Evolutionary conservation across 164 flowering plant species (phyloP), one percentile per base, ranked within the genome.

Genomic region (Tetrastigma voinierianum): DNA sequence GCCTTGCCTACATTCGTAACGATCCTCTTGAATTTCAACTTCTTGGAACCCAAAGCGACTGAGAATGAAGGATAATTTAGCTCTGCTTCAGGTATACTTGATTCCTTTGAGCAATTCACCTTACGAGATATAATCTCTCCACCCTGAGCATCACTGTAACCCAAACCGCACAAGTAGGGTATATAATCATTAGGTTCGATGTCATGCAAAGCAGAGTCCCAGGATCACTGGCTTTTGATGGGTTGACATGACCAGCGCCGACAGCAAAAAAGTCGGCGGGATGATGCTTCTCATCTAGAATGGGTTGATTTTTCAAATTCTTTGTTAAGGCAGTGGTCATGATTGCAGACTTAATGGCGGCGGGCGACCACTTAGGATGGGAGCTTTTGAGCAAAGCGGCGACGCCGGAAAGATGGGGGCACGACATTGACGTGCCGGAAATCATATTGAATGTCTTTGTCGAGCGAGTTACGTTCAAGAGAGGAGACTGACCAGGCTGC

Each of bases 341-440:
- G 62, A 87, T 79, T 1, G 86, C 85, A 0, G 88, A 87, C 45
- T 79, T 80, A 14, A 85, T 81, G 16, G 87, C 87, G 0, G 88
- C 84, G 0, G 90, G 88, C 1, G 87, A 76, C 93, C 88, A 84
- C 12, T 79, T 76, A 2, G 86, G 90, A 65, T 87, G 90, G 0
- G 79, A 17, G 66, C 76, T 70, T 67, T 77, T 85, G 55, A 86
- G 79, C 73, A 87, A 66, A 2, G 87, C 88, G 0, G 86, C 86
- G 40, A 84, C 65, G 16, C 92, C 89, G 32, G 81, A 74, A 2
- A 88, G 84, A 59, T 86, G 88, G 46, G 87, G 90, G 45, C 83
- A 77, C 0, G 87, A 76, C 86, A 86, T 83, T 3, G 90, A 86
- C 11, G 87, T 86, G 18, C 93, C 89, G 0, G 86, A 86, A 3